These are phyloP conservation scores for Funneliformis mosseae DNA, from an alignment of 192 early-diverging fungal species.

Conservation along the genomic window DNA sequence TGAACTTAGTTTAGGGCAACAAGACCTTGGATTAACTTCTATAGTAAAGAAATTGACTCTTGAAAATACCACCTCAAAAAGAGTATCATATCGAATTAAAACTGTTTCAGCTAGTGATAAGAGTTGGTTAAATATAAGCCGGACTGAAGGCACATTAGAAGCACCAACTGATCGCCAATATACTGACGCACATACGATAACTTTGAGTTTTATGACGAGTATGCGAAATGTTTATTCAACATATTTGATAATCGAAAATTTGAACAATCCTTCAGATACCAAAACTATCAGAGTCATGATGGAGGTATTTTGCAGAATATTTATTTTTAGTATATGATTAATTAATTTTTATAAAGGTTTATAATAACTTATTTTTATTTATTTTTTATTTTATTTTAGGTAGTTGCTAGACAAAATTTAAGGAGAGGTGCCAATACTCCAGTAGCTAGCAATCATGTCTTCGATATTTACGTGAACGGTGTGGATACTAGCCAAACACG, in stretches of 20 bases:
- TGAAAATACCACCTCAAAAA: constrained; percentile 57
- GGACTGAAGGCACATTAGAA: constrained; percentile 74
- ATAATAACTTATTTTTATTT: not conserved
- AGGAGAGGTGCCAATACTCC: constrained; percentile 40
- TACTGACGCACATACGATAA: constrained; percentile 55
- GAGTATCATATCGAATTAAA: constrained; percentile 64
- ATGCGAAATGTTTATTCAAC: constrained; percentile 68
- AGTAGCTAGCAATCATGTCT: constrained; percentile 58
- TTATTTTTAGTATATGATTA: not conserved
- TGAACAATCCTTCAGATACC: constrained; percentile 70
- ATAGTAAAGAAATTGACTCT: constrained; percentile 66
- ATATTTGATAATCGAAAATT: constrained; percentile 74
- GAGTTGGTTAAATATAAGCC: constrained; percentile 67
- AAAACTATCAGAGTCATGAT: constrained; percentile 72
- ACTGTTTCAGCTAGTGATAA: constrained; percentile 59
- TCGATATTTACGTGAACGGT: constrained; percentile 76
- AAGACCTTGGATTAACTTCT: constrained; percentile 60
- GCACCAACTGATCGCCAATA: constrained; percentile 35
- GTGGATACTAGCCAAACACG: constrained; percentile 52
- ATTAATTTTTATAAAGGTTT: not conserved
- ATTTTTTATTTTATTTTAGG: constrained; percentile 17
- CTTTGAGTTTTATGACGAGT: constrained; percentile 60
- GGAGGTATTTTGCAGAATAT: constrained; percentile 51
- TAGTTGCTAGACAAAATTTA: constrained; percentile 55
- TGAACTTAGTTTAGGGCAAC: constrained; percentile 80